Percentiles rank a stretch among this genome's conserved stretches.
Evolutionary conservation across 768 basidiomycete species (phyloP).

Genomic region (Boletus coccyginus): DNA sequence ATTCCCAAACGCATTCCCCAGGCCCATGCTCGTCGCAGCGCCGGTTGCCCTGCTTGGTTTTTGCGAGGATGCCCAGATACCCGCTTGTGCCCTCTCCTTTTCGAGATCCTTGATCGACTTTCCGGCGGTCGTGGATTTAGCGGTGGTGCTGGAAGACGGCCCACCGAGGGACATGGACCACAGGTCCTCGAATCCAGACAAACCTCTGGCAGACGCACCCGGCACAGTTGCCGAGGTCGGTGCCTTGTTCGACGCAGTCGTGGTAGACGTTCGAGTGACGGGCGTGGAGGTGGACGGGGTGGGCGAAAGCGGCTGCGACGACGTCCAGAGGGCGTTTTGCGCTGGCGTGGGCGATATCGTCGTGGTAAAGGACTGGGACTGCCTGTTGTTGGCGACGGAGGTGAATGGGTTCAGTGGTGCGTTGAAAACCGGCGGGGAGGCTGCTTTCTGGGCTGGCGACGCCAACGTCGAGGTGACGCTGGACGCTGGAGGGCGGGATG

Average conservation of each 20-base stretch:
- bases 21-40: conserved; percentile 8
- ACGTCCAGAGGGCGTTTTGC: conserved; percentile 23
- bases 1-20: conserved; percentile 31
- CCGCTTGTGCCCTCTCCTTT: conserved; percentile 79
- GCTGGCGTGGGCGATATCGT: conserved; percentile 15
- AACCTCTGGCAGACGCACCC: conserved; percentile 36
- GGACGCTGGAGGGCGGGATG: conserved; percentile 15
- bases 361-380: conserved; percentile 18
- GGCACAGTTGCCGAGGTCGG: conserved; percentile 15
- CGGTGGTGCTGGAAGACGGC: conserved; percentile 25
- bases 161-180: conserved; percentile 79
- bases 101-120: conserved; percentile 90
- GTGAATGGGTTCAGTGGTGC: conserved; percentile 22
- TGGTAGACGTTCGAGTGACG: conserved; percentile 7
- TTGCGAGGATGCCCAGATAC: conserved; percentile 62
- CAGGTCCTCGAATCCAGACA: conserved; percentile 79
- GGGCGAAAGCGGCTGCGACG: conserved; percentile 30
- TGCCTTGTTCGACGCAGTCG: conserved; percentile 14
- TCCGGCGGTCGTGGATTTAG: conserved; percentile 38
- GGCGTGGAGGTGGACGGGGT: conserved; percentile 6
- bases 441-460: conserved; percentile 13
- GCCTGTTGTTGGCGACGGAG: conserved; percentile 24
- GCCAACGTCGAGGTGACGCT: conserved; percentile 5
- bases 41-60: conserved; percentile 16
- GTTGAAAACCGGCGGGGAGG: conserved; percentile 27